phyloP scores from a whole-genome alignment of 345 rosid genomes.

The Carallia pectinifolia region DNA sequence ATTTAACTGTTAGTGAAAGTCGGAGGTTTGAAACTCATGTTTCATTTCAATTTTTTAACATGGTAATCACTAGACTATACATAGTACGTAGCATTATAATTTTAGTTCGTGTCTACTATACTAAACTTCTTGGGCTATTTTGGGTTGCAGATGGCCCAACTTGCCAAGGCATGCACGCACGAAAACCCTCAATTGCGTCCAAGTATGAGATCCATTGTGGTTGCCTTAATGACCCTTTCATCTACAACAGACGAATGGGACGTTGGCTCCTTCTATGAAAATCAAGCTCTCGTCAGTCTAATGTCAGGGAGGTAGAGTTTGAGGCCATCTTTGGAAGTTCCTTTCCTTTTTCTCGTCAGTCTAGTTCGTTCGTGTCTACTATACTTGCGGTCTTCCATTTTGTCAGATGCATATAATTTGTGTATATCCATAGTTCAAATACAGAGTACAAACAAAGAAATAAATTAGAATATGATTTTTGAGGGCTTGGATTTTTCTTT shows the following conservation, averaged over 20 bases:
- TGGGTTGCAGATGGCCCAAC: slow-evolving; percentile 73
- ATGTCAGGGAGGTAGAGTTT: slow-evolving; percentile 69
- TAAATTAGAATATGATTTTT: no score
- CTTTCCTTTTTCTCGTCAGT: neutral
- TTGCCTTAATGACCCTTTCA: slow-evolving; percentile 78
- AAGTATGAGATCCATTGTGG: slow-evolving; percentile 86
- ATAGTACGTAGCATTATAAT: neutral
- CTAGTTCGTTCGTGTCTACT: neutral
- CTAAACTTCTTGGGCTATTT: neutral
- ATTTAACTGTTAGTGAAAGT: no score
- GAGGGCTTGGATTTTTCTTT: no score
- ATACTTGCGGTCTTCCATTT: neutral
- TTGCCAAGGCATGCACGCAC: slow-evolving; percentile 83
- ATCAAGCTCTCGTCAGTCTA: slow-evolving; percentile 65
- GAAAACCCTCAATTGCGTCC: slow-evolving; percentile 80
- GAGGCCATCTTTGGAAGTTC: neutral
- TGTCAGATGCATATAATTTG: neutral
- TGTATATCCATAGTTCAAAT: no score
- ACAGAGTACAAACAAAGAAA: neutral
- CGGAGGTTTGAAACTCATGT: no score
- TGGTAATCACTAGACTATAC: no score
- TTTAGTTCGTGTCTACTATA: neutral
- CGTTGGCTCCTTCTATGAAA: slow-evolving; percentile 55
- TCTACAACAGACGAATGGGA: slow-evolving; percentile 88
- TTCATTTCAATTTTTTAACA: no score